These are phyloP conservation scores for Saturnispora ahearnii DNA, from an alignment of 805 yeast species.

Conservation along the genomic window DNA sequence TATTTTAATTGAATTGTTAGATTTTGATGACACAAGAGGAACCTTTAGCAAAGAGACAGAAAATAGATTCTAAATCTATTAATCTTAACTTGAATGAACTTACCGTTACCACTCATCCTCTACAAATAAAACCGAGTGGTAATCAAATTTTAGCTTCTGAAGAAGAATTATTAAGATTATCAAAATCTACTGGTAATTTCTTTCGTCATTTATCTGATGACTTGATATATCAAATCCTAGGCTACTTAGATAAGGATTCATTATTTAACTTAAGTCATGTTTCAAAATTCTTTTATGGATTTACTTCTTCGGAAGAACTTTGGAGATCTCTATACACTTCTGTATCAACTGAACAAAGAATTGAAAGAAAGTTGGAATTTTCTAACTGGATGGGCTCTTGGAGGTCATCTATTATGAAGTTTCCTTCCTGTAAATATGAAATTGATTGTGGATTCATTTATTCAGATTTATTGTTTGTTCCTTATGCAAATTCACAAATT, in stretches of 20 bases:
- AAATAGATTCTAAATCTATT: neutral
- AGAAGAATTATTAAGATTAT: slow-evolving; percentile 15
- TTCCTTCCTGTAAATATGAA: slow-evolving; percentile 23
- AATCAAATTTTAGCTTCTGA: slow-evolving; percentile 32
- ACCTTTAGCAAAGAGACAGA: slow-evolving; percentile 1
- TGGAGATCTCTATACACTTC: slow-evolving; percentile 59
- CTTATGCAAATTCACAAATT: slow-evolving; percentile 72
- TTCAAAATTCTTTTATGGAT: slow-evolving; percentile 65
- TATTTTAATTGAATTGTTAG: neutral
- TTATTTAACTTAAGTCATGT: slow-evolving; percentile 45
- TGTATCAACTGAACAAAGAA: slow-evolving; percentile 8
- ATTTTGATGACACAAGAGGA: neutral
- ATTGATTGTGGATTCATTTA: slow-evolving; percentile 43
- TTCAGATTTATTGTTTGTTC: slow-evolving; percentile 73
- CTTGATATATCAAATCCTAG: slow-evolving; percentile 43
- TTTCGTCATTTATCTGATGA: slow-evolving; percentile 54
- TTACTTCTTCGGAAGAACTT: slow-evolving; percentile 63
- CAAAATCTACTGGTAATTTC: slow-evolving; percentile 41
- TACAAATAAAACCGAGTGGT: slow-evolving; percentile 71
- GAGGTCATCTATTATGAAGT: slow-evolving; percentile 50
- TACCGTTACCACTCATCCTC: slow-evolving; percentile 47
- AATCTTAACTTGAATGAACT: neutral
- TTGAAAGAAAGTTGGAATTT: slow-evolving; percentile 9
- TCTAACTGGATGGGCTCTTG: slow-evolving; percentile 69
- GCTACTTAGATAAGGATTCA: slow-evolving; percentile 39